Percentiles rank a stretch among this genome's conserved stretches.
Conservation (phyloP, 169 alveolate genomes). For the Plasmodium inui region DNA sequence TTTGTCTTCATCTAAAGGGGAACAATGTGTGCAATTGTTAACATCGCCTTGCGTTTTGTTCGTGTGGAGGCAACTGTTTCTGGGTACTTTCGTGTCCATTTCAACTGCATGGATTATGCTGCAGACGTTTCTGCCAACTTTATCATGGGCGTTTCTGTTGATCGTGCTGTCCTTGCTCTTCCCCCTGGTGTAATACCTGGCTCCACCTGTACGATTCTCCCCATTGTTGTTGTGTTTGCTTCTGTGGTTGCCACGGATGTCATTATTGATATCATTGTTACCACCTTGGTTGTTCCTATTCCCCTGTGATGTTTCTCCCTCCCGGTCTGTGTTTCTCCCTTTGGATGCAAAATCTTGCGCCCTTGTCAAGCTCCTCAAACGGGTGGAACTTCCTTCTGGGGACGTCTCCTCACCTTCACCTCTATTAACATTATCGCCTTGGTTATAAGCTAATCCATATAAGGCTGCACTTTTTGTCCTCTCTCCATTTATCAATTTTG, state of each 20-base stretch:
- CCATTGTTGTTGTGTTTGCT: not conserved
- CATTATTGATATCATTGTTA: not conserved
- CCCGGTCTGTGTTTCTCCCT: not conserved
- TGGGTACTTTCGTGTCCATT: not conserved
- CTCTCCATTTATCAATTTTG: not conserved
- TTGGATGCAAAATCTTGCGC: not conserved
- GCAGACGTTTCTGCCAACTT: not conserved
- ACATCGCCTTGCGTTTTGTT: not conserved
- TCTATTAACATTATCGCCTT: not conserved
- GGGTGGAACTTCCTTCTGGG: not conserved
- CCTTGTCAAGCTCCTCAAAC: not conserved
- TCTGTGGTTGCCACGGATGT: not conserved
- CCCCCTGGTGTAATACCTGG: not conserved
- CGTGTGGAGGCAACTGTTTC: not conserved
- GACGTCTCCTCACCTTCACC: not conserved
- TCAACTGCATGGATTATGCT: not conserved
- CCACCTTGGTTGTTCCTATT: not conserved
- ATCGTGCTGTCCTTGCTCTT: not conserved
- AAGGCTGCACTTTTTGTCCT: not conserved
- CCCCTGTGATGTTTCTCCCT: not conserved
- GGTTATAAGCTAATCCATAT: not conserved
- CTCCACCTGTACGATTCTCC: not conserved
- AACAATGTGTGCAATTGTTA: not conserved
- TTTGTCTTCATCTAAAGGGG: not conserved
- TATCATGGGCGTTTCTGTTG: not conserved